Conservation (phyloP, 2,329 filamentous ascomycete genomes). For the Phoma sp. region DNA sequence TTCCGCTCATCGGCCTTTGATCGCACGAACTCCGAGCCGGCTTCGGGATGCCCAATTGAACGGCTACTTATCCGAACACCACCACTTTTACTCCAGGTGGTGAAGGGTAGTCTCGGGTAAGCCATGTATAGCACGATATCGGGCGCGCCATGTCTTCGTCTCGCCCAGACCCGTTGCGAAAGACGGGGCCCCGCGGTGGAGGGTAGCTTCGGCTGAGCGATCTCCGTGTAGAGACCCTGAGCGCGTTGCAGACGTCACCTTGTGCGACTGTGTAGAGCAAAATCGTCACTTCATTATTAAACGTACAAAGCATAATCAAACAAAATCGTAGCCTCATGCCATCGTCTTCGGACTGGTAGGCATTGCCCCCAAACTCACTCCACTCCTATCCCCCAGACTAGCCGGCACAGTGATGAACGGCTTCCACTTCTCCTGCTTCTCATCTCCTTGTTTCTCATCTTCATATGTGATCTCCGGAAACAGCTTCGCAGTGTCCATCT, state of each 20-base stretch:
- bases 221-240: neutral
- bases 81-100: neutral
- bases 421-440: slow-evolving; percentile 33
- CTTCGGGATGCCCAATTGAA: slow-evolving; percentile 8
- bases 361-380: slow-evolving; percentile 29
- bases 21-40: slow-evolving; percentile 8
- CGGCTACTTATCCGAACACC: slow-evolving; percentile 11
- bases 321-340: neutral
- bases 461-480: slow-evolving; percentile 18
- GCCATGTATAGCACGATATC: neutral
- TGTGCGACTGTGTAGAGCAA: neutral
- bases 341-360: slow-evolving; percentile 13
- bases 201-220: slow-evolving; percentile 14
- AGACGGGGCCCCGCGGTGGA: too few relatives aligned
- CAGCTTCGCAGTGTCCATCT: slow-evolving; percentile 32
- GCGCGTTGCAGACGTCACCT: neutral
- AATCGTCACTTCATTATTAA: neutral
- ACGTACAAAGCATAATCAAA: neutral
- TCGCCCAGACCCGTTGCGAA: too few relatives aligned
- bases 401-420: slow-evolving; percentile 47
- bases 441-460: slow-evolving; percentile 13
- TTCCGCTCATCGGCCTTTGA: slow-evolving; percentile 15
- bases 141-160: neutral
- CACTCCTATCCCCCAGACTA: slow-evolving; percentile 33
- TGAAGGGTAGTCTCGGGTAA: neutral